Base-by-base conservation (phyloP, 2,329 filamentous ascomycete genomes). In the Cucurbitaria berberidis region DNA sequence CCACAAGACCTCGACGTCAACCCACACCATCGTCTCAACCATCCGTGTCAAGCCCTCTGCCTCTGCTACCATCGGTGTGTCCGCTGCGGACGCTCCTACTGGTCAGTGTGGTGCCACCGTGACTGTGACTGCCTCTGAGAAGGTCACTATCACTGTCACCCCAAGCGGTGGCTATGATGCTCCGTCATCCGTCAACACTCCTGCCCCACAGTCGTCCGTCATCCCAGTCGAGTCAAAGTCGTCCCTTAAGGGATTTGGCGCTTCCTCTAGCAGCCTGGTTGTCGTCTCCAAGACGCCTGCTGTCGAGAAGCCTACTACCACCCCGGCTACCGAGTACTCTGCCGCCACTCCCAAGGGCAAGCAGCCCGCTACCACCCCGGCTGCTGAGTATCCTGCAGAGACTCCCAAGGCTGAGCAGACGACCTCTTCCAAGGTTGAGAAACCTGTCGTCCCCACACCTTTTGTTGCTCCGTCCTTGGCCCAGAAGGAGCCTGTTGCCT, bases 71-170 rank as follows among this genome's bases (percentile, higher is more conserved):
- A 30, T 19, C 21, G 39, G 30, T 43, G 62, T 61, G 7, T 56
- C 27, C 13, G 50, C 57, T 42, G 64, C 64, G 49, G 59, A 68
- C 27, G 61, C 62, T 13, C 53, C 64, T 27, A 60, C 59, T 43
- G 55, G 54, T 30, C 64, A 58, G 41, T 72, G 64, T 51, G 69
- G 69, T 39, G 64, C 48, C 21, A 70, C 70, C 48, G 66, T 74
- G 48, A 71, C 69, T 49, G 71, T 77, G 38, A 78, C 77, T 44
- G 73, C 73, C 29, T 76, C 73, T 39, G 70, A 74, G 57, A 73
- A 74, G 53, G 72, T 77, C 44, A 76, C 76, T 27, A 68, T 78
- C 47, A 78, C 76, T 27, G 72, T 77, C 42, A 72, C 72, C 29
- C 66, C 67, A 26, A 62, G 63, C 30, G 60, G 57, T 32, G 58